These are phyloP conservation scores for Penicillium sp. DNA, from an alignment of 2,329 filamentous ascomycete genomes.

Conservation along the genomic window DNA sequence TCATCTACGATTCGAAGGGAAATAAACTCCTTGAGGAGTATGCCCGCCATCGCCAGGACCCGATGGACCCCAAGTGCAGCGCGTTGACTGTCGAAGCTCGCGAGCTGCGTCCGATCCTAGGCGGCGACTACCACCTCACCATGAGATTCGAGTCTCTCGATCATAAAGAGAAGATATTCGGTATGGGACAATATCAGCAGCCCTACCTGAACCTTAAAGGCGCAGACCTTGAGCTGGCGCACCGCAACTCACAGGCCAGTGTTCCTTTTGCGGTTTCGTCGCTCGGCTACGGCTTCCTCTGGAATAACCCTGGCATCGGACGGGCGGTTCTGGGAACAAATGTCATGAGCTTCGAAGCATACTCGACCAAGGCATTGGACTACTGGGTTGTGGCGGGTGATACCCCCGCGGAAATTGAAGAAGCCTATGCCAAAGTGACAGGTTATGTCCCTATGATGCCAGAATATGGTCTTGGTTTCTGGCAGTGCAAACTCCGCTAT, in stretches of 20 bases:
- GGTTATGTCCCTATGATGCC: constrained; percentile 59
- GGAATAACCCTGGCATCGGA: constrained; percentile 58
- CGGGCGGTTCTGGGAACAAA: constrained; percentile 55
- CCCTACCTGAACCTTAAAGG: constrained; percentile 56
- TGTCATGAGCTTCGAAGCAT: constrained; percentile 53
- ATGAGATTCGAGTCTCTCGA: constrained; percentile 51
- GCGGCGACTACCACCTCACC: constrained; percentile 51
- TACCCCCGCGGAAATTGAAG: constrained; percentile 48
- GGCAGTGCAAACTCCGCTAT: constrained; percentile 60
- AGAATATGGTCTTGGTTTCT: constrained; percentile 59
- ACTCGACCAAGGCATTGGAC: constrained; percentile 50
- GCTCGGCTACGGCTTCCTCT: constrained; percentile 55
- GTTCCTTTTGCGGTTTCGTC: constrained; percentile 56
- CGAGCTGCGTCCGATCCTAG: constrained; percentile 49
- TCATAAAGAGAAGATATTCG: constrained; percentile 53
- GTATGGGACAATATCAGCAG: constrained; percentile 63
- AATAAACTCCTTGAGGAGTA: constrained; percentile 48
- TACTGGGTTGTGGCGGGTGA: constrained; percentile 57
- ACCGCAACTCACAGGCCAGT: constrained; percentile 58
- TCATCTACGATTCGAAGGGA: constrained; percentile 38
- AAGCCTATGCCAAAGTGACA: constrained; percentile 49
- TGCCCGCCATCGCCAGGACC: constrained; percentile 43
- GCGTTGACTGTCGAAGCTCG: constrained; percentile 50
- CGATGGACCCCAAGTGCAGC: constrained; percentile 51
- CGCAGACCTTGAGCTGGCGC: constrained; percentile 54